Percentiles rank a stretch among this genome's conserved stretches.
Conservation (phyloP, 1,284 basidiomycete species). For the Inonotus obliquus region DNA sequence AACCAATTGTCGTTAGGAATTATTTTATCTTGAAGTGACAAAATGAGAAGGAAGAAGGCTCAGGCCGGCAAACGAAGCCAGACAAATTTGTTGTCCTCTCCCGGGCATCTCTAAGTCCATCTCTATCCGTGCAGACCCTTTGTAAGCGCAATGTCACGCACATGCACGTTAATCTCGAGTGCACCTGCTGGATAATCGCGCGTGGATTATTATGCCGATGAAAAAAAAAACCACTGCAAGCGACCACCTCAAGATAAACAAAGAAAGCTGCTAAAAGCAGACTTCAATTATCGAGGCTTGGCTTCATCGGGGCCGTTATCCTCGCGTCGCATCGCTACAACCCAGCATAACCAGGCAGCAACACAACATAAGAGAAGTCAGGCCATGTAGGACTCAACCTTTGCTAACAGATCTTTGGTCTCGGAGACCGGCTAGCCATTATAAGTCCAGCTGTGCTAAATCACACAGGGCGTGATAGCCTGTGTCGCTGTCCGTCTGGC, state of each 20-base stretch:
- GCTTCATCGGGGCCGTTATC: slow-evolving; percentile 19
- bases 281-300: slow-evolving; percentile 30
- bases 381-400: slow-evolving; percentile 37
- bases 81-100: not conserved
- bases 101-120: slow-evolving; percentile 1
- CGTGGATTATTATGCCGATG: slow-evolving; percentile 26
- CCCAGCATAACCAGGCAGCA: not conserved
- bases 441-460: slow-evolving; percentile 21
- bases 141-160: slow-evolving; percentile 42
- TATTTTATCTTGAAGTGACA: slow-evolving; percentile 1
- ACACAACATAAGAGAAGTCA: slow-evolving; percentile 6
- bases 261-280: too few species aligned
- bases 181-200: slow-evolving; percentile 31
- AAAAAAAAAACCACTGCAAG: slow-evolving; percentile 36
- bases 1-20: not conserved
- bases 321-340: slow-evolving; percentile 18
- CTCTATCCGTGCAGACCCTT: slow-evolving; percentile 27
- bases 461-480: too few species aligned
- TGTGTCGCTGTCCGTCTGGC: slow-evolving; percentile 37
- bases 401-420: slow-evolving; percentile 32
- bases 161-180: slow-evolving; percentile 29
- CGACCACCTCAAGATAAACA: slow-evolving; percentile 33
- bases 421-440: slow-evolving; percentile 30
- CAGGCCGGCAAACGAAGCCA: slow-evolving; percentile 25
- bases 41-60: slow-evolving; percentile 18